Percentiles rank a stretch among this genome's conserved stretches.
Evolutionary conservation across 1,284 basidiomycete genomes (phyloP).

Genomic region (Phellopilus nigrolimitatus): DNA sequence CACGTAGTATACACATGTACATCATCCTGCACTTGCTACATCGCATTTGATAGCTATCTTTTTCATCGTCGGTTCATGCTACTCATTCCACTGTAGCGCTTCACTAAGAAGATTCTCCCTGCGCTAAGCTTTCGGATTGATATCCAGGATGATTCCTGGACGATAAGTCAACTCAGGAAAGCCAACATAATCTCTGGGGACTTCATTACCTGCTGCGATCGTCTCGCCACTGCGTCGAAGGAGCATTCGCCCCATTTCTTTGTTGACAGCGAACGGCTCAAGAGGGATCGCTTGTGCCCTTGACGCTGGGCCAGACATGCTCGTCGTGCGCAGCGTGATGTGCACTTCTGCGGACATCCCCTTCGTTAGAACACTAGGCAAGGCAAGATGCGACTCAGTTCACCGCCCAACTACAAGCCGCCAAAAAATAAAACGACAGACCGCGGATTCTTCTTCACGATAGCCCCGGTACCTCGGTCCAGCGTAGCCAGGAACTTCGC

Average conservation of each 20-base stretch:
- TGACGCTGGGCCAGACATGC: constrained; percentile 43
- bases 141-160: constrained; percentile 40
- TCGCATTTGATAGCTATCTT: neutral
- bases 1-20: constrained; percentile 4
- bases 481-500: constrained; percentile 74
- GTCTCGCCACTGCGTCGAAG: constrained; percentile 90
- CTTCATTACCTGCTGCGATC: constrained; percentile 78
- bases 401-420: neutral
- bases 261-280: constrained; percentile 86
- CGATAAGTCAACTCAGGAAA: constrained; percentile 7
- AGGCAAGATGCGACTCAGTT: constrained; percentile 10
- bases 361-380: constrained; percentile 74
- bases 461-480: constrained; percentile 74
- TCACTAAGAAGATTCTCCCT: too few species aligned
- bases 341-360: constrained; percentile 82
- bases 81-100: neutral
- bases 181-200: neutral
- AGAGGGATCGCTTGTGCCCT: constrained; percentile 67
- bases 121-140: constrained; percentile 11
- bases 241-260: constrained; percentile 94
- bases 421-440: constrained; percentile 28
- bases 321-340: constrained; percentile 63
- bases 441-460: constrained; percentile 81
- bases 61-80: neutral
- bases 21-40: neutral